Evolutionary conservation across 345 rosid genomes (phyloP).

Genomic region (Rhodomyrtus tomentosa): DNA sequence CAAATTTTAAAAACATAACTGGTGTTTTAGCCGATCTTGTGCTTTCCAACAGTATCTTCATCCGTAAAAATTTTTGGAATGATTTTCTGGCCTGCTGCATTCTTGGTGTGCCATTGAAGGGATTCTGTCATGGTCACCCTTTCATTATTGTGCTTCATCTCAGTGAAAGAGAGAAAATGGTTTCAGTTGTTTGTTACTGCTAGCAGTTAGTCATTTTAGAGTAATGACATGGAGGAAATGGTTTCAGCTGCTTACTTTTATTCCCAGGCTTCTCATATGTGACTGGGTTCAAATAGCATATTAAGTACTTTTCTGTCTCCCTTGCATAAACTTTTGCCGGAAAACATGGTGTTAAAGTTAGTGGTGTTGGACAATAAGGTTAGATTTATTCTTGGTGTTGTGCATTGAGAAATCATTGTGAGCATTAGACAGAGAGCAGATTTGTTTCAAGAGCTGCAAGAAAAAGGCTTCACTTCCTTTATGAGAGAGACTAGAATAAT

Average conservation of each 20-base stretch:
- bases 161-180: not conserved
- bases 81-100: not conserved
- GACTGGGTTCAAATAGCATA: not conserved
- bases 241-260: not conserved
- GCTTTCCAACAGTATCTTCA: not conserved
- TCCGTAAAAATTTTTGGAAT: not conserved
- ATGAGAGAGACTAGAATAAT: conserved; percentile 47
- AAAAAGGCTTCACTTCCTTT: conserved; percentile 73
- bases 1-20: not conserved
- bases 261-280: not conserved
- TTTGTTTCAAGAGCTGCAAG: conserved; percentile 52
- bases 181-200: not conserved
- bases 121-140: conserved; percentile 52
- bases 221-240: not conserved
- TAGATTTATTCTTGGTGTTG: conserved; percentile 80
- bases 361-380: conserved; percentile 78
- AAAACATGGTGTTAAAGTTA: conserved; percentile 54
- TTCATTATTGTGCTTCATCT: too few species aligned
- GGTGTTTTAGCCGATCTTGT: not conserved
- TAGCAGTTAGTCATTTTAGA: too few species aligned
- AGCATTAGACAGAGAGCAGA: conserved; percentile 83
- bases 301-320: not conserved
- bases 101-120: conserved; percentile 49
- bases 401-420: conserved; percentile 73
- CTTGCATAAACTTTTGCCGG: conserved; percentile 47